Base-by-base conservation (phyloP, 768 basidiomycete genomes). In the Termitomyces sp. region DNA sequence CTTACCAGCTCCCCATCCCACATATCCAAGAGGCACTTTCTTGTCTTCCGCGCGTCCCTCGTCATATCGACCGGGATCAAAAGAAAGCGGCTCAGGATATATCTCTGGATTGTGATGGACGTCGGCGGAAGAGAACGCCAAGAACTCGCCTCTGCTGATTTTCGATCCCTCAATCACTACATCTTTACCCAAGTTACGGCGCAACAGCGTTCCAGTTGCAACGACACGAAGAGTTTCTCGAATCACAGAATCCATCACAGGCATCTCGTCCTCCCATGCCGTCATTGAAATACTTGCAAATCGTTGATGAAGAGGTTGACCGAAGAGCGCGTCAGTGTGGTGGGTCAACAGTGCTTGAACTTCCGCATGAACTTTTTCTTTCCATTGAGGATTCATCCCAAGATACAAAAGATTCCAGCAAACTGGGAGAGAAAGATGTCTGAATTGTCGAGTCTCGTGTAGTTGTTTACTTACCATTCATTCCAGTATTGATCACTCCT, bases 1-100 rank as follows among this genome's bases (percentile, higher is more conserved):
- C 68, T 58, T 52, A 74, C 76, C 76, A 28, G 66, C 72, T 44
- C 77, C 77, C 75, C 75, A 78, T 5, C 70, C 77, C 5, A 77
- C 39, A 60, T 65, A 78, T 8, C 65, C 65, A 51, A 70, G 70
- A 0, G 65, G 36, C 3, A 57, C 70, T 31, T 71, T 72, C 62
- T 66, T 72, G 51, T 75, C 75, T 39, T 77, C 75, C 26, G 71
- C 71, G 12, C 71, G 50, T 1, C 68, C 71, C n/a, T 63, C 56
- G 1, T 58, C 54, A 42, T 66, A 76, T 37, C 77, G 61, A 1
- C 54, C 64, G 0, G 76, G 77, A 64, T 77, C 75, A 50, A 74
- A 78, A 6, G 59, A 59, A 24, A 58, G 29, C 0, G 75, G 76
- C 34, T 73, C 59, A 1, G 70, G 57, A 46, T 77, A 77, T 9